Conservation (phyloP, 306 rosid genomes). For the Medicago lupulina region DNA sequence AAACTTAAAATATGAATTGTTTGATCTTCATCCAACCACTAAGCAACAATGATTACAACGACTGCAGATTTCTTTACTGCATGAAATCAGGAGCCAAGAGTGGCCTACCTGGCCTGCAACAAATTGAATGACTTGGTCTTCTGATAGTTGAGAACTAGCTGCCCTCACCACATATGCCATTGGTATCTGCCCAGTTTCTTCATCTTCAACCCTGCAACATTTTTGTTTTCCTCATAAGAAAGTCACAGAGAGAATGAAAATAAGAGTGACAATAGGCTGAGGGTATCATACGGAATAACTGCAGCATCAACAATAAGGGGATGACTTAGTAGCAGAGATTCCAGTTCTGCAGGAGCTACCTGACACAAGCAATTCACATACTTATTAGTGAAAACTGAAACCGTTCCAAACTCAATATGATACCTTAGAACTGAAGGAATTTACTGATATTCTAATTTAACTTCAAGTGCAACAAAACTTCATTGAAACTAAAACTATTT, state of each 20-base stretch:
- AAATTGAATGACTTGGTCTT: slow-evolving; percentile 79
- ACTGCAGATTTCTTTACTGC: not conserved
- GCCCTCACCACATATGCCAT: slow-evolving; percentile 85
- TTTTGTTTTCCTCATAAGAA: slow-evolving; percentile 10
- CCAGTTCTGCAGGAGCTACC: slow-evolving; percentile 97
- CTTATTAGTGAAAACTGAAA: slow-evolving; percentile 8
- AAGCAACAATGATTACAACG: not conserved
- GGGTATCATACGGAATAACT: slow-evolving; percentile 73
- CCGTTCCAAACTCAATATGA: slow-evolving; percentile 7
- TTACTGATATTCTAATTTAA: not conserved
- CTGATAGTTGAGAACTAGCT: slow-evolving; percentile 56
- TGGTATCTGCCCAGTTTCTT: slow-evolving; percentile 87
- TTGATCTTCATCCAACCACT: not conserved
- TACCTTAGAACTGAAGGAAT: slow-evolving; percentile 18
- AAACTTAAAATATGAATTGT: not conserved
- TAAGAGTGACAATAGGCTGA: slow-evolving; percentile 6
- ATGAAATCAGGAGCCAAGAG: not conserved
- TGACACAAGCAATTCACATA: slow-evolving; percentile 41
- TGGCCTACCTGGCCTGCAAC: slow-evolving; percentile 71
- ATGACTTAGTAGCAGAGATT: slow-evolving; percentile 80
- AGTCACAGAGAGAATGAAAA: slow-evolving; percentile 31
- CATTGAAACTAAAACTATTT: slow-evolving; percentile 27
- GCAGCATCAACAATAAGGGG: slow-evolving; percentile 84
- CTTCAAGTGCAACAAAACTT: slow-evolving; percentile 10
- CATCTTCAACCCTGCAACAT: slow-evolving; percentile 73